Base-by-base conservation (phyloP, 345 rosid genomes). In the Linum lewisii region DNA sequence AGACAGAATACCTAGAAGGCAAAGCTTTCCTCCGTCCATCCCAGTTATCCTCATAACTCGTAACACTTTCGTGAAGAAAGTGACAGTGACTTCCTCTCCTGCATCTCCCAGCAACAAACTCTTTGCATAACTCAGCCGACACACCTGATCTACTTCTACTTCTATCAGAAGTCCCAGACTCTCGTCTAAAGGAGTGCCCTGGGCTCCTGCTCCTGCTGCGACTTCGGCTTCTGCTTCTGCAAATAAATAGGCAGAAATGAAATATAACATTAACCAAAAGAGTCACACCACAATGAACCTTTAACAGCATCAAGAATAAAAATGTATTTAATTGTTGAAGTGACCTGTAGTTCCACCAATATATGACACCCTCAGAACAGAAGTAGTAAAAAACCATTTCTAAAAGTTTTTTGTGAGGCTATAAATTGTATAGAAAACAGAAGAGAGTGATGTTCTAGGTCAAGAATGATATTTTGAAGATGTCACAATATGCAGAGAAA, bases 181-280 rank as follows among this genome's bases (percentile, higher is more conserved):
- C 88, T 73, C 76, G 72, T 70, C 87, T 77, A 63, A 65, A 54
- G 54, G 82, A 80, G 63, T 58, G 81, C 51, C 72, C 67, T 13
- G 99, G 95, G 63, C 95, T 93, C 68, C 82, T 60, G 75, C 98
- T 92, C 73, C 85, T 58, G 72, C 94, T 79, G 71, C 76, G 57
- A 61, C 93, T 81, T 21, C 66, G 57, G 63, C 83, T 81, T 14
- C 63, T 62, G 66, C 84, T 82, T 54, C 81, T 66, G 61, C 62
- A 51, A 56, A 52, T 8, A 53, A 51, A 59, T 47, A 66, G 62
- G 55, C 44, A 13, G 21, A 20, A 22, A 26, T 50, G 64, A 5
- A 26, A 52, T 26, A 29, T 44, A 25, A 26, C 19, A 53, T 21
- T 55, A 62, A 34, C 23, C 53, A 69, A n/a, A 21, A 20, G 34